Evolutionary conservation across 495 filamentous ascomycete genomes (phyloP), one percentile per base, ranked within the genome.

Genomic region (Arthonia radiata): DNA sequence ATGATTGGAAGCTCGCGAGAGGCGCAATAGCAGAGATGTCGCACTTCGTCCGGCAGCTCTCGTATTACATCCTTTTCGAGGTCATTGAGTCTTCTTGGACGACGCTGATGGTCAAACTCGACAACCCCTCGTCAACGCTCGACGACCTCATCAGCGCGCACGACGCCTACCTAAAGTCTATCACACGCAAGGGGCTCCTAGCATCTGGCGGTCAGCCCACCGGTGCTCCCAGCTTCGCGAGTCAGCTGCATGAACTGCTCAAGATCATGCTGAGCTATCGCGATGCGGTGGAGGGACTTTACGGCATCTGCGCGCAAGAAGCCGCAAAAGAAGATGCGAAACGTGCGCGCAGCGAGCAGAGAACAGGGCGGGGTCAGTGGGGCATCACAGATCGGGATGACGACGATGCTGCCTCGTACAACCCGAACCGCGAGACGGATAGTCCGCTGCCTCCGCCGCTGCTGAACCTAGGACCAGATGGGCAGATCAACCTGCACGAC

Each of bases 21-120:
- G 80, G 86, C 24, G 69, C 66, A 12, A 64, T 92, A 11, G 81
- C 83, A 12, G 89, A 94, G 45, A 99, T 99, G 89, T 75, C 93
- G 5, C 89, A 94, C 44, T 93, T 99, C 36, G 75, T 94, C 38
- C 74, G 75, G 31, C 89, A 99, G 47, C 60, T 99, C 17, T 89
- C 94, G 44, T 92, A 92, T 50, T 99, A 99, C 47, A 93, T 99
- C 37, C 63, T 99, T 11, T 93, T 93, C 40, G 86, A 94, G 46
- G 89, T 99, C 35, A 94, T 99, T 43, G 86, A 94, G 47, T 66
- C 70, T 28, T 76, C 72, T 29, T 99, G 89, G 89, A 68, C 75
- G 33, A 68, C 78, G 36, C 59, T 99, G 5, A 72, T 91, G 37
- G 59, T 63, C 3, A 71, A 71, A 19, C 68, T 92, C 29, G 61